Conservation (phyloP, 331 rosid species). For the Phaseolus coccineus region DNA sequence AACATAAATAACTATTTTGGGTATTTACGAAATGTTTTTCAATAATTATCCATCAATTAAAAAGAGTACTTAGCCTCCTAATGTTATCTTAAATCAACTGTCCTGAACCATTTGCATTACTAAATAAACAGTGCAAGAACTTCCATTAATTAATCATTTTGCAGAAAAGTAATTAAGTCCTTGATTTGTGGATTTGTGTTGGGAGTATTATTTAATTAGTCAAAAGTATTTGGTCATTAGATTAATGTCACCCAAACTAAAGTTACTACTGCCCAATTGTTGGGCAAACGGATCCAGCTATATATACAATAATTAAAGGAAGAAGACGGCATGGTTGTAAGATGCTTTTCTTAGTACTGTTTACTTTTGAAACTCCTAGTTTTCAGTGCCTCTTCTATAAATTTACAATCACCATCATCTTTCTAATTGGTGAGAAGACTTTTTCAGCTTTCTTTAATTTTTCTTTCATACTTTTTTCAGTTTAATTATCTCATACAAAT, state of each 20-base stretch:
- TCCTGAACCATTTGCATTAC: too few species aligned
- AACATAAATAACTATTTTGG: too few species aligned
- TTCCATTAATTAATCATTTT: not conserved
- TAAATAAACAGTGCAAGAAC: not conserved
- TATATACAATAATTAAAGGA: slow-evolving; percentile 22
- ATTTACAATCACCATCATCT: slow-evolving; percentile 40
- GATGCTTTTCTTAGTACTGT: slow-evolving; percentile 29
- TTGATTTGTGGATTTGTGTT: not conserved
- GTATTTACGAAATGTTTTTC: too few species aligned
- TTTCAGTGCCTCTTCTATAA: slow-evolving; percentile 35
- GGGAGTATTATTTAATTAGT: not conserved
- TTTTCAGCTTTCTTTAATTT: not conserved
- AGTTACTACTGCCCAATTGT: not conserved
- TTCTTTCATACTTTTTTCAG: not conserved
- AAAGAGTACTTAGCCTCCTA: too few species aligned
- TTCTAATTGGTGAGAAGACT: slow-evolving; percentile 24
- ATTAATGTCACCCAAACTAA: not conserved
- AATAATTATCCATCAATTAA: too few species aligned
- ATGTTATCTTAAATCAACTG: too few species aligned
- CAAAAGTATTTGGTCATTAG: not conserved
- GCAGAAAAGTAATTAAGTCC: slow-evolving; percentile 1
- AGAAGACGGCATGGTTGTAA: slow-evolving; percentile 25
- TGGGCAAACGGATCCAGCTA: not conserved
- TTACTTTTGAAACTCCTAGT: slow-evolving; percentile 18
- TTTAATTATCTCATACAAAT: not conserved